Evolutionary conservation across 495 filamentous ascomycete species (phyloP).

Genomic region (Aspergillus cavernicola): DNA sequence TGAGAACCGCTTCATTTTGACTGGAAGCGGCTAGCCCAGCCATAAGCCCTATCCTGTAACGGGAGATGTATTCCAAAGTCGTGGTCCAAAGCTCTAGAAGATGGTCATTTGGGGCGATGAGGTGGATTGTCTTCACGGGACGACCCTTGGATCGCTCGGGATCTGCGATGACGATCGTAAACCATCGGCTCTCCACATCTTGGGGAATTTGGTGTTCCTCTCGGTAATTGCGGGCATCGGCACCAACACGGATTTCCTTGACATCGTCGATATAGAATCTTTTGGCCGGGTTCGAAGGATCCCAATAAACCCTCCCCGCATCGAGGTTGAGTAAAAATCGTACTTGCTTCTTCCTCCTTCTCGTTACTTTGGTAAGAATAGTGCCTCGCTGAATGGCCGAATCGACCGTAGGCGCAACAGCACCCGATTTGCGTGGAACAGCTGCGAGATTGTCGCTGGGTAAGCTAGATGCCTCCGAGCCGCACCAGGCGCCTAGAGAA

Average conservation of each 20-base stretch:
- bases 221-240: slow-evolving; percentile 84
- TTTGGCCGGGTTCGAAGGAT: slow-evolving; percentile 71
- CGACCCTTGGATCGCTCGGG: slow-evolving; percentile 63
- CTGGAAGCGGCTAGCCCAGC: slow-evolving; percentile 71
- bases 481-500: slow-evolving; percentile 32
- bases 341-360: slow-evolving; percentile 71
- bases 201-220: slow-evolving; percentile 71
- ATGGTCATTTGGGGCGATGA: slow-evolving; percentile 69
- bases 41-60: slow-evolving; percentile 84
- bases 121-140: slow-evolving; percentile 71
- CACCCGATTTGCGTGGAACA: slow-evolving; percentile 33
- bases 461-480: slow-evolving; percentile 39
- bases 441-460: slow-evolving; percentile 34
- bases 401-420: slow-evolving; percentile 67
- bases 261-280: slow-evolving; percentile 93
- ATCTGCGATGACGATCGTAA: slow-evolving; percentile 81
- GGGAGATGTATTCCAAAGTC: slow-evolving; percentile 73
- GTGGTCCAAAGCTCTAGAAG: slow-evolving; percentile 75
- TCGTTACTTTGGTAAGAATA: slow-evolving; percentile 72
- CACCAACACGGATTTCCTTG: slow-evolving; percentile 77
- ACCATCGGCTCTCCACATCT: slow-evolving; percentile 65
- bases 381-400: slow-evolving; percentile 71
- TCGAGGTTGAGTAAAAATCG: slow-evolving; percentile 75
- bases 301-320: slow-evolving; percentile 83
- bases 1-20: slow-evolving; percentile 72